Conservation (phyloP, 176 grass and related monocot species). For the Hyparrhenia diplandra region DNA sequence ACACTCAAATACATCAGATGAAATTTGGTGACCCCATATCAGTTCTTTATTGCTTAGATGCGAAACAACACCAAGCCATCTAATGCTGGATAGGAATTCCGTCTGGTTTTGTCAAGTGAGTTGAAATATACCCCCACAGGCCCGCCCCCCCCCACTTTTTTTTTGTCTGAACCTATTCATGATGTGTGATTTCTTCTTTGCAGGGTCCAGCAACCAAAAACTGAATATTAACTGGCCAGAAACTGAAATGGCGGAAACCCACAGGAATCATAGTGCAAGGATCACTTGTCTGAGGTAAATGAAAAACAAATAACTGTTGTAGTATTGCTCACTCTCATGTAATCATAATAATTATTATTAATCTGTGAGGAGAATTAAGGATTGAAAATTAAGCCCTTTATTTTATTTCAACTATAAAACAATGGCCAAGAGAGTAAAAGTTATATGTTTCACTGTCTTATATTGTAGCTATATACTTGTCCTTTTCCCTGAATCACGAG, state of each 20-base stretch:
- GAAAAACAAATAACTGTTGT: background rate
- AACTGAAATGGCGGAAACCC: constrained; percentile 27
- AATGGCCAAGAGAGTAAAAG: background rate
- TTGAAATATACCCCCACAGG: background rate
- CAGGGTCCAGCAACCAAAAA: constrained; percentile 57
- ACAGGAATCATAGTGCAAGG: constrained; percentile 67
- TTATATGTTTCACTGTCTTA: background rate
- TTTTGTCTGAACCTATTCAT: constrained; percentile 10
- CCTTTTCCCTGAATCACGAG: background rate
- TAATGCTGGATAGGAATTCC: constrained; percentile 55
- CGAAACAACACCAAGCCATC: constrained; percentile 29
- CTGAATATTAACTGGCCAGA: constrained; percentile 20
- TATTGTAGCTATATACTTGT: background rate
- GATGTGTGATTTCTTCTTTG: constrained; percentile 28
- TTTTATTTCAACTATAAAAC: background rate
- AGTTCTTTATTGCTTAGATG: constrained; percentile 11
- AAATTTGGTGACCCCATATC: constrained; percentile 60
- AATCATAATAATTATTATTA: background rate
- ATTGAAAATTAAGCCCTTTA: background rate
- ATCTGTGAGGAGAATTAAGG: background rate
- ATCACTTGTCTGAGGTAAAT: constrained; percentile 77
- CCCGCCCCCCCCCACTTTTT: too few relatives aligned
- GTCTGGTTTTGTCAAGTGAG: constrained; percentile 63
- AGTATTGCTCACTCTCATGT: constrained; percentile 21
- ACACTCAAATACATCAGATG: constrained; percentile 66